Base-by-base conservation (phyloP, 2,329 filamentous ascomycete species). In the Lomentospora prolificans region DNA sequence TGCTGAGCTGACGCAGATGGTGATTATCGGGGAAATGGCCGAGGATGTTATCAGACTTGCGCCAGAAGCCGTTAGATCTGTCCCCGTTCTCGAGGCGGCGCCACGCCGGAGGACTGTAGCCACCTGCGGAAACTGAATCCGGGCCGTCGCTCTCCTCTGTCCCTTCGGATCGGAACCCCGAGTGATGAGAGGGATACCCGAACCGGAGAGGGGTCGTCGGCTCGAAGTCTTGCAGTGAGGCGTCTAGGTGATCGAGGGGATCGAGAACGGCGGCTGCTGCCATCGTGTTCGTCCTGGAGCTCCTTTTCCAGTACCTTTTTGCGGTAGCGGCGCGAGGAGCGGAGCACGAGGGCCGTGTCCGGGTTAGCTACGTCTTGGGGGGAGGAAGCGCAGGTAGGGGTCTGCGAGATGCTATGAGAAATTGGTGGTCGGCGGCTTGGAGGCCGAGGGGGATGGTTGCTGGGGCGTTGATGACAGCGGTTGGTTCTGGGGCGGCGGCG, bases 51-150 rank as follows among this genome's bases (percentile, higher is more conserved):
- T 82, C 78, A 58, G 65, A 65, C n/a, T 64, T 62, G 62, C 78
- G 77, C 77, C 85, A 84, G 66, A 84, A 82, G 60, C 79, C 78
- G 63, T 73, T 79, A 67, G 75, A 80, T 65, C 76, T 74, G 61
- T 75, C 74, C 63, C 78, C 80, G 74, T 81, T 82, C 71, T 73
- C 76, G 68, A 82, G 77, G 61, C 78, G 78, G 65, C 77, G 74
- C 80, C 80, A 83, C 51, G 80, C 80, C 60, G 80, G 80, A 57
- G 80, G 80, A 64, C 76, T 81, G 72, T 78, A 83, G 59, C 78
- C 79, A 74, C 77, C 78, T 64, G 61, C 73, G 65, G 78, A 82
- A 64, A 60, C 70, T 62, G 61, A 65, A 61, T 73, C 76, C 69
- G 69, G 72, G 44, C 71, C 75, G 70, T 73, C 74, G 67, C 71